Percentiles rank a stretch among this genome's conserved stretches.
These are phyloP conservation scores for Phytophthora aleatoria DNA, from an alignment of 352 stramenopile genomes.

Conservation along the genomic window DNA sequence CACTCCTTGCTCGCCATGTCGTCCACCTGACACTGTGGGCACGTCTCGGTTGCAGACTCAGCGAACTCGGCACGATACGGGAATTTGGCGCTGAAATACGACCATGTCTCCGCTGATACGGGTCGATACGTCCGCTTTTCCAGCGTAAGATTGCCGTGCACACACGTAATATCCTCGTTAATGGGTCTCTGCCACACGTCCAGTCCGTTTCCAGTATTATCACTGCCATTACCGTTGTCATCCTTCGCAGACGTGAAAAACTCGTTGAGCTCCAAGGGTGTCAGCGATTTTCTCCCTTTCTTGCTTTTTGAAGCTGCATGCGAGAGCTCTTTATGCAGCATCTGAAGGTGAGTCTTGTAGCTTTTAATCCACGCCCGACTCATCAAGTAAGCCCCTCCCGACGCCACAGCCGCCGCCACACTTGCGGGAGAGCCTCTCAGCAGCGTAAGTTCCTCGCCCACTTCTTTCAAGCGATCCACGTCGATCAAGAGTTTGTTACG, in stretches of 20 bases:
- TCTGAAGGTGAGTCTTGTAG: slow-evolving; percentile 68
- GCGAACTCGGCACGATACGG: slow-evolving; percentile 42
- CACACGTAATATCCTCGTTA: slow-evolving; percentile 80
- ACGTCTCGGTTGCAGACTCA: slow-evolving; percentile 39
- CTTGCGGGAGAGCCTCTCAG: slow-evolving; percentile 43
- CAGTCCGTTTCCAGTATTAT: slow-evolving; percentile 17
- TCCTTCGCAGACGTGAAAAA: slow-evolving; percentile 20
- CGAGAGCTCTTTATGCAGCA: slow-evolving; percentile 53
- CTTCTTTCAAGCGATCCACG: slow-evolving; percentile 53
- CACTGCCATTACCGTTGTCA: slow-evolving; percentile 4
- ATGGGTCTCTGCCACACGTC: slow-evolving; percentile 46
- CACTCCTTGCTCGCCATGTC: slow-evolving; percentile 56
- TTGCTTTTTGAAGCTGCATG: slow-evolving; percentile 34
- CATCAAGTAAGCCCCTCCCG: slow-evolving; percentile 54
- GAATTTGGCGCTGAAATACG: slow-evolving; percentile 70
- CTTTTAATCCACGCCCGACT: slow-evolving; percentile 73
- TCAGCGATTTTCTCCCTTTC: slow-evolving; percentile 27
- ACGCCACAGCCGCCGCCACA: slow-evolving; percentile 27
- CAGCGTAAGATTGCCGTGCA: slow-evolving; percentile 65
- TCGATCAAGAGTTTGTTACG: slow-evolving; percentile 59
- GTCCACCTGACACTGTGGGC: slow-evolving; percentile 55
- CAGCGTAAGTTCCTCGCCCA: slow-evolving; percentile 51
- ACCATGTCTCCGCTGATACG: slow-evolving; percentile 59
- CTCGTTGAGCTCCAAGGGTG: slow-evolving; percentile 17
- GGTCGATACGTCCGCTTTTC: slow-evolving; percentile 72